These are phyloP conservation scores for Parmales sp. DNA, from an alignment of 108 stramenopile species.

Conservation along the genomic window DNA sequence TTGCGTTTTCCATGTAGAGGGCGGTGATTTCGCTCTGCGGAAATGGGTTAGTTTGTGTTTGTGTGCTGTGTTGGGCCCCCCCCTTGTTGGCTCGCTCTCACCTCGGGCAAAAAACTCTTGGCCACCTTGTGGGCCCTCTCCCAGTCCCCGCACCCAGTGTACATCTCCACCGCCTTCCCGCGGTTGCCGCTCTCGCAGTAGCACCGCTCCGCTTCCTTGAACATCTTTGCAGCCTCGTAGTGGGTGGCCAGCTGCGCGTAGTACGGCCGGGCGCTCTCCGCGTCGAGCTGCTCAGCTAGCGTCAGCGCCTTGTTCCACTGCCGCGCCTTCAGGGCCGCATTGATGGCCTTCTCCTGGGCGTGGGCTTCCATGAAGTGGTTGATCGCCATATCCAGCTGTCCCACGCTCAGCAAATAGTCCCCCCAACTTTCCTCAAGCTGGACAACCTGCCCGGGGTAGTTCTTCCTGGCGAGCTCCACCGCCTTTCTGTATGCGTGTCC, in stretches of 20 bases:
- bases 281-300: slow-evolving; percentile 39
- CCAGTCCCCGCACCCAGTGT: slow-evolving; percentile 39
- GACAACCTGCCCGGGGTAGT: slow-evolving; percentile 45
- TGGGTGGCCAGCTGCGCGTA: slow-evolving; percentile 35
- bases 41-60: too few species aligned
- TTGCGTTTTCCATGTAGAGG: slow-evolving; percentile 33
- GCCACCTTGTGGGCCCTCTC: slow-evolving; percentile 44
- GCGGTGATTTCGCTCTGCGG: slow-evolving; percentile 34
- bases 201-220: slow-evolving; percentile 37
- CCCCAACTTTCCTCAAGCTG: slow-evolving; percentile 48
- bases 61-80: too few species aligned
- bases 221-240: slow-evolving; percentile 25
- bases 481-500: slow-evolving; percentile 43
- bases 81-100: too few species aligned
- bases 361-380: slow-evolving; percentile 56
- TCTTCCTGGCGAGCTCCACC: slow-evolving; percentile 44
- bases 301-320: slow-evolving; percentile 45
- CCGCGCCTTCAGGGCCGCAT: slow-evolving; percentile 39
- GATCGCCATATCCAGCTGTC: slow-evolving; percentile 52
- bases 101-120: slow-evolving; percentile 29
- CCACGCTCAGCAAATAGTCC: slow-evolving; percentile 36
- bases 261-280: slow-evolving; percentile 33
- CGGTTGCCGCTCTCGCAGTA: slow-evolving; percentile 28
- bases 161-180: slow-evolving; percentile 48
- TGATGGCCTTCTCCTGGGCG: slow-evolving; percentile 40